These are phyloP conservation scores for Neurospora sp. DNA, from an alignment of 495 filamentous ascomycete genomes.

Conservation along the genomic window DNA sequence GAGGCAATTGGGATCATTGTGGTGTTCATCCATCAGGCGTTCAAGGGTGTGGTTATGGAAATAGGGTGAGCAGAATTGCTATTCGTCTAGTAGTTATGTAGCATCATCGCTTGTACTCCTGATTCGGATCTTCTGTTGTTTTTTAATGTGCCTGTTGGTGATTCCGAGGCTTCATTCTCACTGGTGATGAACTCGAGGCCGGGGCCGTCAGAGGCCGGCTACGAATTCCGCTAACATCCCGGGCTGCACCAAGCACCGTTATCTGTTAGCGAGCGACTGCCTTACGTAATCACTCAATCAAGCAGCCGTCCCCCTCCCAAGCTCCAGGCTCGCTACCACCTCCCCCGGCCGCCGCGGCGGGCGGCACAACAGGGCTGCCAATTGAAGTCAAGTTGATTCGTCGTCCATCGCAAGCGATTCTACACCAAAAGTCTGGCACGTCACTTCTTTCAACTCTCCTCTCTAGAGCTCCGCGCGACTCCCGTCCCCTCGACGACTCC, in stretches of 20 bases:
- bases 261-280: not conserved
- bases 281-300: not conserved
- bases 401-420: not conserved
- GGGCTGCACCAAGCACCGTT: accelerated
- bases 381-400: not conserved
- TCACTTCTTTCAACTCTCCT: not conserved
- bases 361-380: not conserved
- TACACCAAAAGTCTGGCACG: not conserved
- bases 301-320: not conserved
- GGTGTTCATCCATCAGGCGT: not conserved
- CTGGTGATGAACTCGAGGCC: not conserved
- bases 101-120: not conserved
- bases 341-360: not conserved
- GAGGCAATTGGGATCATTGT: not conserved
- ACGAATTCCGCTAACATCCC: not conserved
- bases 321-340: not conserved
- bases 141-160: not conserved
- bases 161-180: not conserved
- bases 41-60: not conserved
- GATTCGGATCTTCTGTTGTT: not conserved
- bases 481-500: not conserved
- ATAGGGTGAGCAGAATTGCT: not conserved
- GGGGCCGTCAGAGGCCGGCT: not conserved
- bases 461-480: not conserved
- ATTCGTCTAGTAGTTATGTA: not conserved